A percentile compares a stretch with the other conserved stretches of the same genome.
phyloP scores from a whole-genome alignment of 2,329 filamentous ascomycete species.

The Thielaviopsis cerberus region DNA sequence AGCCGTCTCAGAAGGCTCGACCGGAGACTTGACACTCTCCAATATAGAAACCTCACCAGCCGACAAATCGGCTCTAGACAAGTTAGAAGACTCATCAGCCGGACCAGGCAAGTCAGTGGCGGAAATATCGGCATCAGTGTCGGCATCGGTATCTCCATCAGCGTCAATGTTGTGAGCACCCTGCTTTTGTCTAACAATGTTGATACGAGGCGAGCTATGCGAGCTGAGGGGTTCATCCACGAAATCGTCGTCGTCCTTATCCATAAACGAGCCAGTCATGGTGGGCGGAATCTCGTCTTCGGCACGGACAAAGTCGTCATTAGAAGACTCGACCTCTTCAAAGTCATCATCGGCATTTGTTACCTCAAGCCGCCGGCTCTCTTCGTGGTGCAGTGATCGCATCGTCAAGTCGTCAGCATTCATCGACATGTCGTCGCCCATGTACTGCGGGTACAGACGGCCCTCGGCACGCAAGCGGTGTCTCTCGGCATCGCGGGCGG shows the following conservation, averaged over 20 bases:
- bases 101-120: conserved; percentile 13
- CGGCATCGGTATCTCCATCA: conserved; percentile 33
- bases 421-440: conserved; percentile 21
- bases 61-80: conserved; percentile 4
- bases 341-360: conserved; percentile 80
- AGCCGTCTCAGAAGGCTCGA: not conserved
- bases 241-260: conserved; percentile 52
- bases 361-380: conserved; percentile 56
- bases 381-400: conserved; percentile 30
- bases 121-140: conserved; percentile 25
- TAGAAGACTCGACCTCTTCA: conserved; percentile 59
- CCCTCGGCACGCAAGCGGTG: conserved; percentile 63
- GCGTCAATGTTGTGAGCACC: conserved; percentile 32
- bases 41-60: conserved; percentile 6
- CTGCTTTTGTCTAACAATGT: conserved; percentile 15
- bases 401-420: conserved; percentile 42
- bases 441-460: conserved; percentile 33
- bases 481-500: conserved; percentile 59
- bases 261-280: conserved; percentile 42
- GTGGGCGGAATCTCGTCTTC: conserved; percentile 62
- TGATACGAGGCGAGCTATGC: conserved; percentile 47
- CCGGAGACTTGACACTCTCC: not conserved
- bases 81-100: conserved; percentile 2
- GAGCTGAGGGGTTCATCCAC: conserved; percentile 62
- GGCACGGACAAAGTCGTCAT: conserved; percentile 53